Evolutionary conservation across 2,329 filamentous ascomycete species (phyloP).

Genomic region (Alternaria dauci): DNA sequence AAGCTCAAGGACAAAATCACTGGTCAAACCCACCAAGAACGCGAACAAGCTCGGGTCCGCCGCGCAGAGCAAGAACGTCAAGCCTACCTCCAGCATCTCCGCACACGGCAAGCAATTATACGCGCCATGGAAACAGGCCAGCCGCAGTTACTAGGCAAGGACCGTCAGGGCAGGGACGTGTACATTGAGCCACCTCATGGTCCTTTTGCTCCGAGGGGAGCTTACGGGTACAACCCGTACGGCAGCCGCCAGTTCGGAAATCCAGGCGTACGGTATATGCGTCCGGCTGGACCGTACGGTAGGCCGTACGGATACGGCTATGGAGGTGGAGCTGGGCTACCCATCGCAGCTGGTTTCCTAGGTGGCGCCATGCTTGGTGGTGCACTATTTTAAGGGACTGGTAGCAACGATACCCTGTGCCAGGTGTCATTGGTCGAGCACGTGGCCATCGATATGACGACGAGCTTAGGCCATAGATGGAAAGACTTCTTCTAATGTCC

Average conservation of each 20-base stretch:
- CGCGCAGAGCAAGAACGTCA: constrained; percentile 61
- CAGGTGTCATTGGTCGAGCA: not conserved
- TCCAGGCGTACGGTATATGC: constrained; percentile 59
- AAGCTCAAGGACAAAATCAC: constrained; percentile 69
- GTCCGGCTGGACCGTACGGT: constrained; percentile 59
- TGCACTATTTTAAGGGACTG: constrained; percentile 30
- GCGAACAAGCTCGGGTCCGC: constrained; percentile 56
- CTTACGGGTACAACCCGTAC: constrained; percentile 59
- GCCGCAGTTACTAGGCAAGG: constrained; percentile 64
- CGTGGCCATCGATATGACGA: not conserved
- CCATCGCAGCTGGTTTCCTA: constrained; percentile 46
- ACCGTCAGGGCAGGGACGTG: constrained; percentile 63
- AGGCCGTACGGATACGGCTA: constrained; percentile 49
- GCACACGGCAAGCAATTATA: constrained; percentile 60
- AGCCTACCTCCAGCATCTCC: constrained; percentile 62
- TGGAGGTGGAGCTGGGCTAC: constrained; percentile 49
- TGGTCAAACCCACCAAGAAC: constrained; percentile 63
- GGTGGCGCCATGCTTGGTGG: constrained; percentile 48
- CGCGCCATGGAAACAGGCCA: constrained; percentile 63
- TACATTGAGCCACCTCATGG: constrained; percentile 65
- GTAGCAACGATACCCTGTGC: not conserved
- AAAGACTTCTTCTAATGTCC: not conserved
- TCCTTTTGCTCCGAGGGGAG: constrained; percentile 33
- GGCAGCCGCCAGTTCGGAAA: constrained; percentile 56
- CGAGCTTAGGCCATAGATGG: not conserved